Evolutionary conservation across 139 green algal genomes (phyloP), one percentile per base, ranked within the genome.

Genomic region (Chlamydomonas urium): DNA sequence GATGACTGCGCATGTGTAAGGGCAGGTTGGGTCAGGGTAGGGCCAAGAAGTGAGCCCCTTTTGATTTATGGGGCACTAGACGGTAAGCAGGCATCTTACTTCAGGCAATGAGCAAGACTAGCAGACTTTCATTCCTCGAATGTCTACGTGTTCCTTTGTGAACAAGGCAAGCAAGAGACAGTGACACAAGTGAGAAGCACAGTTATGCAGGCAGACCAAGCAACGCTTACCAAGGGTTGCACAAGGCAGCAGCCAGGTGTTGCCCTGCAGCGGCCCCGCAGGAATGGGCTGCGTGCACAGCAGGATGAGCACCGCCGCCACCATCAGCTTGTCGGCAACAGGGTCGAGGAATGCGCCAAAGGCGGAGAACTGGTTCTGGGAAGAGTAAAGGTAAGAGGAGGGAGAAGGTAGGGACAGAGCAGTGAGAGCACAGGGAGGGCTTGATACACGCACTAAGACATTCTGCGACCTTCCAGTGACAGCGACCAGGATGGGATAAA

Each of bases 311-410:
- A 4, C 23, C 17, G 1, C 36, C 59, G 73, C 75, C 53, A 81
- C 91, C 92, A 95, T 97, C 57, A 96, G 78, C 79, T 98, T 98
- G 79, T 98, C 94, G 2, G 93, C 93, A 45, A 98, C 94, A 4
- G 94, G 94, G 76, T 98, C 94, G n/a, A 98, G 81, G 72, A 98
- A 98, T 0, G 94, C 94, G 10, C 94, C 94, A 81, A 98, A 98
- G 4, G 81, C 69, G 2, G 76, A 83, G 0, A 75, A 83, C 0
- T 79, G 47, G 24, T 90, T 88, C 83, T 93, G 83, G 67, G 53
- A 5, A 32, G 42, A 50, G 42, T 14, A 50, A 50, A 50, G 10
- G 42, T 8, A 50, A 14, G 14, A 50, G 42, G 10, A 50, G 42
- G 42, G 42, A 50, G n/a, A n/a, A n/a, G n/a, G n/a, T n/a, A n/a